Percentiles rank a stretch among this genome's conserved stretches.
These are phyloP conservation scores for Neurospora tetraspora DNA, from an alignment of 495 filamentous ascomycete species.

Conservation along the genomic window DNA sequence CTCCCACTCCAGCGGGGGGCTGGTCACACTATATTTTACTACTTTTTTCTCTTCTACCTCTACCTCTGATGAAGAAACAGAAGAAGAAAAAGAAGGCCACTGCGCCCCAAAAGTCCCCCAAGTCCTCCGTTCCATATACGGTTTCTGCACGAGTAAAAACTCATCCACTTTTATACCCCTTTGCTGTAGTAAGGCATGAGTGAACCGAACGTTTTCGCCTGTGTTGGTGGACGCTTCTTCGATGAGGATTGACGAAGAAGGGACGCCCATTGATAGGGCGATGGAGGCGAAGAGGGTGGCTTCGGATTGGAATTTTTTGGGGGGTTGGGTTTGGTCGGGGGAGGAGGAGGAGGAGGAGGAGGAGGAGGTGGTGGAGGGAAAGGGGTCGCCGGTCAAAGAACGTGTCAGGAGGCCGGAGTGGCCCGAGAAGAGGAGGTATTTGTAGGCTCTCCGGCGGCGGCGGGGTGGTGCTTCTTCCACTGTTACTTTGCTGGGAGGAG, in stretches of 20 bases:
- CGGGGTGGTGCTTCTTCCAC: neutral
- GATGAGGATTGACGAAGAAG: neutral
- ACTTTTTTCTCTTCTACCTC: neutral
- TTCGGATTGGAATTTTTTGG: constrained; percentile 11
- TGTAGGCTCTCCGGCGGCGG: neutral
- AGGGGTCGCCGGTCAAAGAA: constrained; percentile 11
- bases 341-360: neutral
- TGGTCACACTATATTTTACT: constrained; percentile 21
- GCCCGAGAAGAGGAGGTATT: constrained; percentile 27
- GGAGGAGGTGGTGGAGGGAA: neutral
- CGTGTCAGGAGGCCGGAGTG: constrained; percentile 23
- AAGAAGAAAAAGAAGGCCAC: constrained; percentile 13
- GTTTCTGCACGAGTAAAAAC: constrained; percentile 29
- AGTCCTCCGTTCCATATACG: constrained; percentile 32
- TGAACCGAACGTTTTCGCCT: constrained; percentile 32
- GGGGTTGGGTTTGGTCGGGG: no score
- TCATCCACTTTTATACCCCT: constrained; percentile 9
- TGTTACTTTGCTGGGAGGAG: no score
- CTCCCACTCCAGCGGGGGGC: constrained; percentile 20
- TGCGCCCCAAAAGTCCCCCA: constrained; percentile 31
- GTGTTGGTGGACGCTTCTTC: constrained; percentile 28
- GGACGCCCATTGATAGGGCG: neutral
- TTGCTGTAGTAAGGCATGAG: constrained; percentile 18
- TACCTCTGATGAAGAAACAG: neutral
- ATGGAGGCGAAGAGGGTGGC: constrained; percentile 25